These are phyloP conservation scores for Tinospora cordifolia DNA, from an alignment of 164 flowering plant genomes.

Conservation along the genomic window DNA sequence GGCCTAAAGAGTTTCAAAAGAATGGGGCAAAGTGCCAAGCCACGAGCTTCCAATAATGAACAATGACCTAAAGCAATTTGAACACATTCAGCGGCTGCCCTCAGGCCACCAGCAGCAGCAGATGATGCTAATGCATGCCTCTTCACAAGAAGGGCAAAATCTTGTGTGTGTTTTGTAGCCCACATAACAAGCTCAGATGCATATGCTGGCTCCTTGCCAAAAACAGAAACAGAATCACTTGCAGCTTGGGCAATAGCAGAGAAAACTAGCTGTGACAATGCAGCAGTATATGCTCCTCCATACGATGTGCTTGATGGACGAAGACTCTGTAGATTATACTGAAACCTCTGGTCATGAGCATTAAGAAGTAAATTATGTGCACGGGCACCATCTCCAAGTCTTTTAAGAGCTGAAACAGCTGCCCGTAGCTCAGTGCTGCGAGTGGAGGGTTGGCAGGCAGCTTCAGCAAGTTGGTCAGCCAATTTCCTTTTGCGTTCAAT, in stretches of 20 bases:
- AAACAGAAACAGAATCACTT: conserved; percentile 72
- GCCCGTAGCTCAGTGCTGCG: conserved; percentile 82
- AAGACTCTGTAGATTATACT: conserved; percentile 63
- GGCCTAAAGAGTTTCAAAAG: conserved; percentile 84
- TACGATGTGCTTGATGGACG: conserved; percentile 77
- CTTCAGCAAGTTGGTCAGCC: conserved; percentile 87
- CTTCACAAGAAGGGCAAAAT: conserved; percentile 75
- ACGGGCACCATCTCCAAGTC: conserved; percentile 91
- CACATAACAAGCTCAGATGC: conserved; percentile 93
- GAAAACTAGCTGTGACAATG: conserved; percentile 83
- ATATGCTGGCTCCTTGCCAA: conserved; percentile 71
- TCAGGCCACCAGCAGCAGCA: conserved; percentile 90
- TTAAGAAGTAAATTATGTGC: conserved; percentile 76
- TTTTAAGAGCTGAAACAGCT: conserved; percentile 79
- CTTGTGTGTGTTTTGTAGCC: conserved; percentile 86
- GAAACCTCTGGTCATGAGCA: conserved; percentile 74
- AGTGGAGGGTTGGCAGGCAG: conserved; percentile 90
- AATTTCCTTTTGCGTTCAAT: conserved; percentile 58
- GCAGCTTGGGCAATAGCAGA: conserved; percentile 93
- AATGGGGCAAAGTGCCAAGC: conserved; percentile 80
- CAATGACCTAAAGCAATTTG: conserved; percentile 93
- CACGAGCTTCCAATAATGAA: conserved; percentile 79
- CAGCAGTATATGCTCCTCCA: conserved; percentile 90
- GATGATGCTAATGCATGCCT: conserved; percentile 79
- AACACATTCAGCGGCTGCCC: conserved; percentile 94